Evolutionary conservation across 2,329 filamentous ascomycete genomes (phyloP).

Genomic region (Pseudovirgaria hyperparasitica): DNA sequence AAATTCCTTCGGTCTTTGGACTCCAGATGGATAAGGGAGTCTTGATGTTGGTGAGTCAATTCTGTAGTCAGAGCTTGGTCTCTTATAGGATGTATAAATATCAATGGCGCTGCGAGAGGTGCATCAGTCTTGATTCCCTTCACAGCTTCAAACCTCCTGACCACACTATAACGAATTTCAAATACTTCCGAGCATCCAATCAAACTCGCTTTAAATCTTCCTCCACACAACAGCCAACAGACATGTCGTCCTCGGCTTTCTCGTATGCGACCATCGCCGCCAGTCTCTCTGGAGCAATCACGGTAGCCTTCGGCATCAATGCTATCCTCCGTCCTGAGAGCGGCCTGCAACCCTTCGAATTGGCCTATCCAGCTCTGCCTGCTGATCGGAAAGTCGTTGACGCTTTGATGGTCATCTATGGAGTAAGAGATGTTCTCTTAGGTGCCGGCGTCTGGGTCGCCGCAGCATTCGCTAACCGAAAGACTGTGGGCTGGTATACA

Average conservation of each 20-base stretch:
- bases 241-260: not conserved
- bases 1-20: too few species aligned
- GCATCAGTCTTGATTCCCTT: too few species aligned
- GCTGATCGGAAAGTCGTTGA: constrained; percentile 29
- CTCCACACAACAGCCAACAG: not conserved
- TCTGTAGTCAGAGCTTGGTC: too few species aligned
- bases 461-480: constrained; percentile 25
- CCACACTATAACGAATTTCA: too few species aligned
- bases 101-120: too few species aligned
- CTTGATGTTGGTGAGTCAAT: too few species aligned
- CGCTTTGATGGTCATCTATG: constrained; percentile 34
- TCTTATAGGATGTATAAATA: too few species aligned
- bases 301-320: constrained; percentile 26
- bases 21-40: too few species aligned
- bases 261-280: constrained; percentile 3
- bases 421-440: constrained; percentile 38
- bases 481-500: constrained; percentile 30
- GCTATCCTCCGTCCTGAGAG: constrained; percentile 23
- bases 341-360: constrained; percentile 27
- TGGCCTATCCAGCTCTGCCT: constrained; percentile 17
- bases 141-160: too few species aligned
- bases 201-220: too few species aligned
- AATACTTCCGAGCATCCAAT: too few species aligned
- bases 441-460: constrained; percentile 27
- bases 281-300: constrained; percentile 13